Percentiles rank a stretch among this genome's conserved stretches.
phyloP scores from a whole-genome alignment of 192 early-diverging fungal genomes.

The Nowakowskiella sp. region DNA sequence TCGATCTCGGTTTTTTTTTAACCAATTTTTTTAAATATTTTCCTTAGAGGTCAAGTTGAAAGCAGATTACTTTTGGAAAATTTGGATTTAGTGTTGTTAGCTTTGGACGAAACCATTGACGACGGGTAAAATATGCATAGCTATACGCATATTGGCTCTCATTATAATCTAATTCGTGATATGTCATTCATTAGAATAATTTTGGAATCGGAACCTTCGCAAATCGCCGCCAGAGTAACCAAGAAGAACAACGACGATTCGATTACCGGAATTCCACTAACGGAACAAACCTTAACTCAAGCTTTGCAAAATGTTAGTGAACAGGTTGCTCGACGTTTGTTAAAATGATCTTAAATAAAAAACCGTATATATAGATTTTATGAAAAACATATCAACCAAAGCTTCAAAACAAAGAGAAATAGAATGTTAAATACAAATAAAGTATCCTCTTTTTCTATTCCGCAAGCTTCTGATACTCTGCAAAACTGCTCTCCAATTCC shows the following conservation, averaged over 20 bases:
- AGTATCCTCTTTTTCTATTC: no score
- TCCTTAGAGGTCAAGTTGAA: constrained; percentile 73
- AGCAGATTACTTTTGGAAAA: constrained; percentile 85
- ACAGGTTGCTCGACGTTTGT: no score
- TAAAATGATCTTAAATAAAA: no score
- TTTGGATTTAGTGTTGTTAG: constrained; percentile 82
- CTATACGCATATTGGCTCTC: not conserved
- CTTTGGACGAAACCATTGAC: constrained; percentile 91
- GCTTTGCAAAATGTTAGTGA: constrained; percentile 34
- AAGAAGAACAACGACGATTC: constrained; percentile 25
- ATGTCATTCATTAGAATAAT: constrained; percentile 25
- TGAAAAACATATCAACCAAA: no score
- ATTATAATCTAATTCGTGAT: not conserved
- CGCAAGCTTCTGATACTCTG: no score
- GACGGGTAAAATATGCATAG: constrained; percentile 60
- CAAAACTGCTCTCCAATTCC: no score
- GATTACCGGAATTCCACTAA: constrained; percentile 22
- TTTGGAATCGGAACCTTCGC: constrained; percentile 34
- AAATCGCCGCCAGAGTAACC: constrained; percentile 39
- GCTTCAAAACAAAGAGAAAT: no score
- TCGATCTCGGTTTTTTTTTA: not conserved
- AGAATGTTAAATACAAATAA: no score
- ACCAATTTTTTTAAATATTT: not conserved
- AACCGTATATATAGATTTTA: no score
- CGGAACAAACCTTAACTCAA: constrained; percentile 41